phyloP scores from a whole-genome alignment of 306 rosid species.

The Nissolia schottii region DNA sequence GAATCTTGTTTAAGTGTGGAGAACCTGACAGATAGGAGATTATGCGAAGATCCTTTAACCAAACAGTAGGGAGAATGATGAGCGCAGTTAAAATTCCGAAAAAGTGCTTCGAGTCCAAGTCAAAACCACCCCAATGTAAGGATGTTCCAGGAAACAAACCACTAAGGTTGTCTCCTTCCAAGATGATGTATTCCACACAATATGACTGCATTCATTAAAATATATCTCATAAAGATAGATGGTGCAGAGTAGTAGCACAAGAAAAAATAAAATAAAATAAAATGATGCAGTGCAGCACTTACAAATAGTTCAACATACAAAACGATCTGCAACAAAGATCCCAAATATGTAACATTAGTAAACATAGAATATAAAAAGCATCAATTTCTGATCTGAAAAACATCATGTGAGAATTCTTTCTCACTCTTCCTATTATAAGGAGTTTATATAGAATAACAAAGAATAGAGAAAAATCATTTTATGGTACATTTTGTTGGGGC shows the following conservation, averaged over 20 bases:
- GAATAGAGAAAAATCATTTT: neutral
- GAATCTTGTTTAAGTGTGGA: constrained; percentile 5
- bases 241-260: neutral
- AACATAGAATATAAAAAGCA: neutral
- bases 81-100: constrained; percentile 64
- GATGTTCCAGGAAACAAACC: constrained; percentile 68
- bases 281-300: constrained; percentile 36
- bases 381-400: neutral
- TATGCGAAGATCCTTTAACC: constrained; percentile 71
- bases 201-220: constrained; percentile 48
- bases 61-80: constrained; percentile 75
- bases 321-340: constrained; percentile 54
- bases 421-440: neutral
- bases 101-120: constrained; percentile 55
- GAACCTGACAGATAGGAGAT: constrained; percentile 76
- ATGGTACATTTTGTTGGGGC: neutral
- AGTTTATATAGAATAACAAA: neutral
- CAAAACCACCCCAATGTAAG: constrained; percentile 43
- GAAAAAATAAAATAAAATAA: neutral
- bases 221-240: neutral
- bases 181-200: constrained; percentile 73
- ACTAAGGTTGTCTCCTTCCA: constrained; percentile 86
- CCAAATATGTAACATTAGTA: constrained; percentile 26
- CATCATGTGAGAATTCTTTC: neutral
- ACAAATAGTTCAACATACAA: constrained; percentile 74